Evolutionary conservation across 768 basidiomycete species (phyloP).

Genomic region (Cystobasidium tubakii): DNA sequence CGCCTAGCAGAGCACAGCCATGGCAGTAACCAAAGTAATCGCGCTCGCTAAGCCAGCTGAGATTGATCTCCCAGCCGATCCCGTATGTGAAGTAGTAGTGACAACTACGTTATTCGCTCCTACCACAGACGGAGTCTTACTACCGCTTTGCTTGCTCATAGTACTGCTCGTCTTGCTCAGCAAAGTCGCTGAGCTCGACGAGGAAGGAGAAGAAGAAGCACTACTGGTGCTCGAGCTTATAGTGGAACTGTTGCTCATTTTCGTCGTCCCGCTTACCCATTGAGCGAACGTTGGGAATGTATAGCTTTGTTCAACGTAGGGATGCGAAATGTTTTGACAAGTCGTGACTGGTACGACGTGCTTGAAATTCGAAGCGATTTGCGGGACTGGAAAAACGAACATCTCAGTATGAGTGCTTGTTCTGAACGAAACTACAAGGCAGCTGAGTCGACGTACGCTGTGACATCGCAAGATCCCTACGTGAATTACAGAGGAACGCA

Average conservation of each 20-base stretch:
- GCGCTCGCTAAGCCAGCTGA: not conserved
- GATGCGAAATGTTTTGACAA: slow-evolving; percentile 31
- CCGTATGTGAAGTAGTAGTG: not conserved
- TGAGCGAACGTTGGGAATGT: slow-evolving; percentile 21
- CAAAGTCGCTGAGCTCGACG: not conserved
- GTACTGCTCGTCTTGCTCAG: not conserved
- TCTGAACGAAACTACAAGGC: not conserved
- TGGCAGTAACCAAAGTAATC: not conserved
- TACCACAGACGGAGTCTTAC: not conserved
- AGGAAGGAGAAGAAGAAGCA: not conserved
- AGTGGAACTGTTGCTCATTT: not conserved
- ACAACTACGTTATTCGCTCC: not conserved
- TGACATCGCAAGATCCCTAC: slow-evolving; percentile 14
- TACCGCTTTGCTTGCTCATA: not conserved
- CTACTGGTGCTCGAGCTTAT: not conserved
- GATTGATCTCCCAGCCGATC: not conserved
- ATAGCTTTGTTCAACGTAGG: slow-evolving; percentile 24
- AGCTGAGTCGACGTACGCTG: not conserved
- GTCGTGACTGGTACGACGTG: slow-evolving; percentile 24
- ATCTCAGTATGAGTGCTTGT: not conserved
- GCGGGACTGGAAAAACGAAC: not conserved
- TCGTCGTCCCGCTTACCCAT: not conserved
- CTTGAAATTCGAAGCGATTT: slow-evolving; percentile 16
- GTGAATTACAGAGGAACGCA: not conserved
- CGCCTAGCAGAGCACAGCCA: not conserved